phyloP scores from a whole-genome alignment of 2,329 filamentous ascomycete species.

The Didymella keratinophila region DNA sequence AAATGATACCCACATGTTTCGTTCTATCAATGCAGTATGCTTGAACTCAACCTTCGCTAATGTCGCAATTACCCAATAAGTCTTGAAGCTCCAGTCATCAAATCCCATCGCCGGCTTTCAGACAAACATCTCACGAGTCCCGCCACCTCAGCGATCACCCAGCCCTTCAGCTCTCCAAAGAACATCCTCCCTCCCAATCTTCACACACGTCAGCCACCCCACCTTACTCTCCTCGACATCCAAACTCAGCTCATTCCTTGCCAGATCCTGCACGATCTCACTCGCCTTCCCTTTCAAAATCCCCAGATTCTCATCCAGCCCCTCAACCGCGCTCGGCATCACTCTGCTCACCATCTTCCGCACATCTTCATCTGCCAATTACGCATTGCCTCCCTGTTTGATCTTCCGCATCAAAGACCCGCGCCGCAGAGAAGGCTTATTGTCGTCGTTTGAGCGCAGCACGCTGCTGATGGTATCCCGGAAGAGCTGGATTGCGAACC shows the following conservation, averaged over 20 bases:
- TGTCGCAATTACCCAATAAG: background rate
- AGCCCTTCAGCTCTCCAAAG: slow-evolving; percentile 34
- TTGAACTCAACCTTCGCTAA: background rate
- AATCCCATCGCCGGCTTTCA: background rate
- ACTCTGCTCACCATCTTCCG: background rate
- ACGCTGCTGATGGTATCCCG: background rate
- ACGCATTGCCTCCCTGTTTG: background rate
- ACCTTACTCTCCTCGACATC: slow-evolving; percentile 20
- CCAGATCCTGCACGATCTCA: background rate
- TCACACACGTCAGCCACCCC: slow-evolving; percentile 48
- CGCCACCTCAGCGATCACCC: background rate
- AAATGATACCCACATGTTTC: slow-evolving; percentile 42
- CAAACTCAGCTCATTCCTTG: background rate
- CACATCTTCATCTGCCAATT: background rate
- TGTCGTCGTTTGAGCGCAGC: background rate
- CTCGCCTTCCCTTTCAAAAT: background rate
- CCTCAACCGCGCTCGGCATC: background rate
- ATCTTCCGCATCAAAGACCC: background rate
- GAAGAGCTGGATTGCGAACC: background rate
- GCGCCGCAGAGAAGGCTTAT: background rate
- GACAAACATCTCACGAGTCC: background rate
- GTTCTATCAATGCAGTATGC: background rate
- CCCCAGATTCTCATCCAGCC: background rate
- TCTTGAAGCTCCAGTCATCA: background rate
- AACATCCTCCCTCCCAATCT: slow-evolving; percentile 37